These are phyloP conservation scores for Grosmannia penicillata DNA, from an alignment of 2,329 filamentous ascomycete species.

Conservation along the genomic window DNA sequence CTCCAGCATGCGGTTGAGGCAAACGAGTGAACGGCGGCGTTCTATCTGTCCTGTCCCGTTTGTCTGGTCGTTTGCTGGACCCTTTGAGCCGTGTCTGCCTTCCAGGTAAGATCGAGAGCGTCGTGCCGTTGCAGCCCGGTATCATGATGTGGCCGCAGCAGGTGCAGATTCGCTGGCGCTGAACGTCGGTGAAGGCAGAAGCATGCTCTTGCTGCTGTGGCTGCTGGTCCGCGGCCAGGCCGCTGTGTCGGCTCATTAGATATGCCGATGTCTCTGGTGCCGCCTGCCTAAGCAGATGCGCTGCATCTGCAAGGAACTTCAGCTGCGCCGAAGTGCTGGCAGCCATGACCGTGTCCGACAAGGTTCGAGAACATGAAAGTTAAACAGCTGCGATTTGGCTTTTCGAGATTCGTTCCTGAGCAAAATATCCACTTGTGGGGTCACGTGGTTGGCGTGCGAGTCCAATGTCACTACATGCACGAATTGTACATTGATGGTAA, in stretches of 20 bases:
- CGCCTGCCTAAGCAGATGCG: conserved; percentile 36
- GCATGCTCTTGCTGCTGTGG: conserved; percentile 11
- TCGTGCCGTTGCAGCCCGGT: conserved; percentile 27
- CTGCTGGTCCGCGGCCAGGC: conserved; percentile 29
- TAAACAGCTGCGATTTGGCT: neutral
- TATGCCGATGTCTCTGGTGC: conserved; percentile 44
- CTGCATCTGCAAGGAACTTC: conserved; percentile 40
- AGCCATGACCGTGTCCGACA: neutral
- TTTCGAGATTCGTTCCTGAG: no score
- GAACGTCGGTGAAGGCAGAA: conserved; percentile 27
- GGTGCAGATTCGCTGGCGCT: conserved; percentile 39
- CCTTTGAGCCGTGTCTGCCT: conserved; percentile 15
- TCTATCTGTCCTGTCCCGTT: neutral
- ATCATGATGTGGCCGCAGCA: conserved; percentile 48
- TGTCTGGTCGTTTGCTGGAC: conserved; percentile 4
- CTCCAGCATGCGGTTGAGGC: conserved; percentile 8
- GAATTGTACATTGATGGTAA: no score
- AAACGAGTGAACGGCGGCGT: neutral
- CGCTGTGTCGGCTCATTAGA: conserved; percentile 38
- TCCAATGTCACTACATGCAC: no score
- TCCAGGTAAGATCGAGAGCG: conserved; percentile 21
- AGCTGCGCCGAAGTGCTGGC: conserved; percentile 13
- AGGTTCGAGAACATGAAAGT: neutral
- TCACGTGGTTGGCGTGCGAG: no score
- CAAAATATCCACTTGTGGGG: no score